Base-by-base conservation (phyloP, 495 filamentous ascomycete genomes). In the Neurospora intermedia region DNA sequence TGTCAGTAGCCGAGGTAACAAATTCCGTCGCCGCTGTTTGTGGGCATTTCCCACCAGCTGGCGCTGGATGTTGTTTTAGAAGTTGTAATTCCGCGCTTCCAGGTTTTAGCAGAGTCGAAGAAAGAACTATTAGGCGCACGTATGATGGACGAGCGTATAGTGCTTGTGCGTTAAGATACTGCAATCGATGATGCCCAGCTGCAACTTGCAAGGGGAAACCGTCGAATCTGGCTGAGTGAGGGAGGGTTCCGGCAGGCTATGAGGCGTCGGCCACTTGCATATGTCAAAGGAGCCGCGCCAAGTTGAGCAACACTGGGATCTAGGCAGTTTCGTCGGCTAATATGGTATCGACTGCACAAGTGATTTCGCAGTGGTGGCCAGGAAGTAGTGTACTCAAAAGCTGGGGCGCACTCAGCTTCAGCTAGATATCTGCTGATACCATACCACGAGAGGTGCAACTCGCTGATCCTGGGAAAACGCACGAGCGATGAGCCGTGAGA, bases 1-100 rank as follows among this genome's bases (percentile, higher is more conserved):
- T 70, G 77, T 76, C 69, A 71, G 77, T 78, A 77, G 80, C 46
- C 72, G 76, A 74, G 73, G 35, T 73, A 77, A 73, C 76, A 76
- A 73, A 70, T 79, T 75, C 78, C 76, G 76, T 79, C 73, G 74
- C 74, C 78, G 71, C 78, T 81, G 77, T 81, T 82, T 82, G 81
- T 79, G 80, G 80, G 79, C 80, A 75, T 73, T 75, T 70, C 73
- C 74, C 76, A 74, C 73, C 46, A 69, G 77, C 71, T 78, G 72
- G 73, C 69, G 69, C 42, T 43, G 72, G 69, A 43, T 20, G 54
- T 31, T 74, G 59, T 18, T 72, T 48, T 18, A n/a, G 43, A 23
- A n/a, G 4, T 39, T 73, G 43, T 20, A 69, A 59, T 71, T 74
- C 70, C 46, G 27, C 70, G 43, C 39, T 72, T 71, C 39, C 35